Evolutionary conservation across 1,284 basidiomycete species (phyloP), one percentile per base, ranked within the genome.

Genomic region (Leccinum griseonigrum): DNA sequence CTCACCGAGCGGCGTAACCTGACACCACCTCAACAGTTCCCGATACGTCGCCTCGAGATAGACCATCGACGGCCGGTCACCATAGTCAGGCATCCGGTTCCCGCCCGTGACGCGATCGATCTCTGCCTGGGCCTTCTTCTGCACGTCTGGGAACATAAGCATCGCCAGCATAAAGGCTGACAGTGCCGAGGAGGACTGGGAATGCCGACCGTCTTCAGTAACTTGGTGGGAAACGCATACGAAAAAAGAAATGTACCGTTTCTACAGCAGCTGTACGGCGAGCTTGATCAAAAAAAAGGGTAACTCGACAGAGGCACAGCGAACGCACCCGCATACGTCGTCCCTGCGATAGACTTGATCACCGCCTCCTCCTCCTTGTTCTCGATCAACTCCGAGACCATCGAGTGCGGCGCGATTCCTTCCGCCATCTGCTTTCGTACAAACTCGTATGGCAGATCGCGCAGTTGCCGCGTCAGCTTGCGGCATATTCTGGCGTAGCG

Each of bases 321-420:
- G 34, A 18, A 36, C 52, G 32, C 32, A 54, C 52, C 52, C 3
- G 65, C 61, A 48, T 69, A 68, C 1, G 59, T 66, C 9, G 71
- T 72, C 3, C 67, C 69, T 3, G 69, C 67, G 46, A 70, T 63
- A 16, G 64, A 63, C 59, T 71, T 71, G 62, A 70, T 71, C 9
- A 71, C 65, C 11, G 29, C 61, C 52, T 69, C 70, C 48, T 68
- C 68, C 18, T 71, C 34, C 43, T 67, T 60, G 4, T 54, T 62
- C 60, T 71, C 68, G 29, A 71, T 11, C 64, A 69, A 60, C 34
- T 70, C 64, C 11, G 62, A 63, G 3, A 70, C 66, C 62, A 71
- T 64, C 50, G 60, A 64, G 29, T 62, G 60, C 1, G 63, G 67
- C 26, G 64, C 69, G 18, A 57, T 63, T 22, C 62, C 65, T 2